A percentile compares a stretch with the other conserved stretches of the same genome.
These are phyloP conservation scores for Pyracantha coccinea DNA, from an alignment of 331 rosid genomes.

Conservation along the genomic window DNA sequence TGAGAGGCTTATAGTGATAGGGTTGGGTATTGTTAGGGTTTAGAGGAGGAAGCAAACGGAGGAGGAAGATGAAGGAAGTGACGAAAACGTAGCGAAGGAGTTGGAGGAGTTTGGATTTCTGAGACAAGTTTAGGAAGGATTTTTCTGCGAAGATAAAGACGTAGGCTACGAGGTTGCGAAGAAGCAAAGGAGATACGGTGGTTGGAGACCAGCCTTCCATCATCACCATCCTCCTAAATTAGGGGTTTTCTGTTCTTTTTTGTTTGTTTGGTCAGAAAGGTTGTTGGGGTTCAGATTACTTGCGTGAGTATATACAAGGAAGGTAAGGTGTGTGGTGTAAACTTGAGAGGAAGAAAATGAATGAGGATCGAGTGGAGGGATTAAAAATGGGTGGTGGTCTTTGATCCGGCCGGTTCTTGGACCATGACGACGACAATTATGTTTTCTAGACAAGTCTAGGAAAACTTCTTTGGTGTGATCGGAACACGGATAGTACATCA, in stretches of 20 bases:
- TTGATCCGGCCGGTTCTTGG: neutral
- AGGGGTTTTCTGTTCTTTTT: neutral
- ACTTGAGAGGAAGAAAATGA: neutral
- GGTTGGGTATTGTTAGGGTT: neutral
- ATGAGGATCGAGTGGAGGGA: neutral
- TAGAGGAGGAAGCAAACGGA: constrained; percentile 37
- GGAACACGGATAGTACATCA: too few species aligned
- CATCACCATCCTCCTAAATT: neutral
- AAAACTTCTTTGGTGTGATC: too few species aligned
- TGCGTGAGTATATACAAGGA: neutral
- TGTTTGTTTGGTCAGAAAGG: neutral
- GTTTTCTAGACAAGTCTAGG: too few species aligned
- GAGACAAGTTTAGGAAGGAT: constrained; percentile 16
- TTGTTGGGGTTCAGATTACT: neutral
- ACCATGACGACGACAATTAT: neutral
- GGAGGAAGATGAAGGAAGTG: constrained; percentile 33
- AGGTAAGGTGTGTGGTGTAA: neutral
- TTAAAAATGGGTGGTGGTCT: neutral
- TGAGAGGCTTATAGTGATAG: neutral
- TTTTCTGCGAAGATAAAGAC: constrained; percentile 29
- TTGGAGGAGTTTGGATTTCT: constrained; percentile 35
- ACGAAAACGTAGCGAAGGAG: constrained; percentile 36
- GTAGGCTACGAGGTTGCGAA: constrained; percentile 32
- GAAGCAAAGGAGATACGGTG: constrained; percentile 28
- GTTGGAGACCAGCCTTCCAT: constrained; percentile 10